phyloP scores from a whole-genome alignment of 805 yeast species.

The Limtongia smithiae region DNA sequence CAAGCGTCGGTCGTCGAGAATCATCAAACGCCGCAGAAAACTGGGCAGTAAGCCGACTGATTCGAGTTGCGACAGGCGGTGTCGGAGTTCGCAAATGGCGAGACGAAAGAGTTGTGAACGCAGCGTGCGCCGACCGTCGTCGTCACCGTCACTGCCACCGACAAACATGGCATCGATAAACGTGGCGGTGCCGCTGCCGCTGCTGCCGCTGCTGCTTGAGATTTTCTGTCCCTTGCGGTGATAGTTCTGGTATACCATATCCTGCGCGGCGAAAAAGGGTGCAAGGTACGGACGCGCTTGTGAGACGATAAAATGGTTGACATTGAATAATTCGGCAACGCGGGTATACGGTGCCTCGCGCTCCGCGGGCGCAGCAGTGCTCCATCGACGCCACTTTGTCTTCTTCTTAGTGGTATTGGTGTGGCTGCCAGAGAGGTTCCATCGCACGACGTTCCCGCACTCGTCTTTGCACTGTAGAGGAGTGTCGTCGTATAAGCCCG shows the following conservation, averaged over 20 bases:
- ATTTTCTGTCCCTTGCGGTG: no score
- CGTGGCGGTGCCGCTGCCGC: no score
- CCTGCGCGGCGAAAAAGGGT: constrained; percentile 59
- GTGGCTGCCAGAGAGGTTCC: constrained; percentile 25
- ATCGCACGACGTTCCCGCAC: constrained; percentile 43
- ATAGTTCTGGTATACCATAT: no score
- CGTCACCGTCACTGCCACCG: constrained; percentile 62
- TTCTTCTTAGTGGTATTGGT: not conserved
- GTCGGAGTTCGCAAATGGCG: constrained; percentile 73
- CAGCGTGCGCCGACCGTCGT: constrained; percentile 50
- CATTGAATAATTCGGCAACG: constrained; percentile 87
- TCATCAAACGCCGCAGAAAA: constrained; percentile 66
- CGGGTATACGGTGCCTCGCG: constrained; percentile 74
- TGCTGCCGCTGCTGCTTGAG: no score
- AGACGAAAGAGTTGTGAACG: constrained; percentile 49
- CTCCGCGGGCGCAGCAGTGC: constrained; percentile 30
- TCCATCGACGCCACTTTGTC: constrained; percentile 31
- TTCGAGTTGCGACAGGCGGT: constrained; percentile 75
- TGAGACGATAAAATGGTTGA: constrained; percentile 86
- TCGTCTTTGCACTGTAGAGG: constrained; percentile 56
- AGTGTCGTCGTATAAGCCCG: constrained; percentile 59
- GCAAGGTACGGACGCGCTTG: constrained; percentile 92
- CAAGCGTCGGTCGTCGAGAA: constrained; percentile 74
- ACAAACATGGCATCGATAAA: no score
- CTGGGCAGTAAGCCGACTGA: constrained; percentile 71